Evolutionary conservation across 1,284 basidiomycete species (phyloP).

Genomic region (Apiotrichum veenhuisii): DNA sequence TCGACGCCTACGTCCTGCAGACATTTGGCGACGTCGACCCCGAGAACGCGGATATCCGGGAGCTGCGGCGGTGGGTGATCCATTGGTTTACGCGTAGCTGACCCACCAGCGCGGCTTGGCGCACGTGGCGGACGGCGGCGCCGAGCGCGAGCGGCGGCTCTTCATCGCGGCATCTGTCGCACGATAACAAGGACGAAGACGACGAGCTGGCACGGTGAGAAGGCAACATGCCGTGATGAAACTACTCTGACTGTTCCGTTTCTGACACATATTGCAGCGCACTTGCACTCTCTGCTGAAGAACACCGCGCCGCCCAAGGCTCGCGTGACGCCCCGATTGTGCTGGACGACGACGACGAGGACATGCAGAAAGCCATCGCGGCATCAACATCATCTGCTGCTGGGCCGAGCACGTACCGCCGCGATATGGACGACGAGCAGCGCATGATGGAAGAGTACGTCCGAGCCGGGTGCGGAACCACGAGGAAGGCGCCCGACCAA

Average conservation of each 20-base stretch:
- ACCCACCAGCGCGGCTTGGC: slow-evolving; percentile 36
- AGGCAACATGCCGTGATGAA: not conserved
- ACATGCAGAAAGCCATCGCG: slow-evolving; percentile 25
- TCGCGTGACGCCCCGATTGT: slow-evolving; percentile 5
- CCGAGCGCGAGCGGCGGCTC: slow-evolving; percentile 8
- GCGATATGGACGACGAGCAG: slow-evolving; percentile 35
- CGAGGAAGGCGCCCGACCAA: no score
- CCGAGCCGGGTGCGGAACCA: no score
- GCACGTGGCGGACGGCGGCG: slow-evolving; percentile 33
- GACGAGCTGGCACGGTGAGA: slow-evolving; percentile 37
- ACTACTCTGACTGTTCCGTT: not conserved
- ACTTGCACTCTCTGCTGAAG: slow-evolving; percentile 27
- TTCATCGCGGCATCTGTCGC: not conserved
- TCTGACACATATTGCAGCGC: slow-evolving; percentile 19
- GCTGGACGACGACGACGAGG: slow-evolving; percentile 34
- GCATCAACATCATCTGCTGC: slow-evolving; percentile 15
- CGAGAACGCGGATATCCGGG: slow-evolving; percentile 19
- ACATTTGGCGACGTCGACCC: slow-evolving; percentile 22
- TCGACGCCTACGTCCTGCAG: slow-evolving; percentile 32
- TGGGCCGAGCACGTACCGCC: slow-evolving; percentile 15
- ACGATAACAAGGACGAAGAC: slow-evolving; percentile 20
- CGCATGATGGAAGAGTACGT: slow-evolving; percentile 39
- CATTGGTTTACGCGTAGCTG: not conserved
- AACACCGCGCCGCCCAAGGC: slow-evolving; percentile 12
- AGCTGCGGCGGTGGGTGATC: slow-evolving; percentile 30